Evolutionary conservation across 192 early-diverging fungal species (phyloP).

Genomic region (Mortierella claussenii): DNA sequence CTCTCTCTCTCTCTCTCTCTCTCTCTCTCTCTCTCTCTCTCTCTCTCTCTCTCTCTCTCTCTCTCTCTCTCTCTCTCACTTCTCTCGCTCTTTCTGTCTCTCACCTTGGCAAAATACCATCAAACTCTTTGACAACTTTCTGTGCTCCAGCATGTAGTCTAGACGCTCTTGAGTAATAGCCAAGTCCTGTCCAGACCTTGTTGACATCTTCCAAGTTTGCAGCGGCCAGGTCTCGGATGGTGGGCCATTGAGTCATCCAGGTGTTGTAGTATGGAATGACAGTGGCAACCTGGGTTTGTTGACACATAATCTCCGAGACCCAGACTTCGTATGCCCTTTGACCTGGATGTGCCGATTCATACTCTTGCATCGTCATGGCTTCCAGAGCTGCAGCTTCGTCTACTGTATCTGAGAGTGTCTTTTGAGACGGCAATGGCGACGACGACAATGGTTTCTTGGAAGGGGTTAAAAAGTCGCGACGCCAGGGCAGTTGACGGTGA

Average conservation of each 20-base stretch:
- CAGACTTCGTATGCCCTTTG: slow-evolving; percentile 79
- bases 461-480: slow-evolving; percentile 48
- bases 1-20: no score
- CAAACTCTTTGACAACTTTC: slow-evolving; percentile 61
- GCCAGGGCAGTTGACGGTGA: slow-evolving; percentile 74
- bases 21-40: neutral
- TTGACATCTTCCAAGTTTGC: slow-evolving; percentile 72
- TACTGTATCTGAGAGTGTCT: neutral
- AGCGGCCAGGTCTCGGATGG: slow-evolving; percentile 70
- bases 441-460: neutral
- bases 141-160: slow-evolving; percentile 75
- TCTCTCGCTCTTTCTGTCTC: neutral
- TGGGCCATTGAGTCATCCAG: slow-evolving; percentile 80
- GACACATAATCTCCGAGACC: slow-evolving; percentile 89
- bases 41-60: neutral
- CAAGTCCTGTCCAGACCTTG: slow-evolving; percentile 78
- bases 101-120: slow-evolving; percentile 67
- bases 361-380: slow-evolving; percentile 11
- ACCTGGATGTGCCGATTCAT: slow-evolving; percentile 18
- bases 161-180: slow-evolving; percentile 79
- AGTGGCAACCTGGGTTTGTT: slow-evolving; percentile 82
- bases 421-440: neutral
- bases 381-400: slow-evolving; percentile 6
- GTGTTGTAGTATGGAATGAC: slow-evolving; percentile 74
- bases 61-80: no score